Conservation (phyloP, 163 green algal species). For the Scenedesmus sp. region DNA sequence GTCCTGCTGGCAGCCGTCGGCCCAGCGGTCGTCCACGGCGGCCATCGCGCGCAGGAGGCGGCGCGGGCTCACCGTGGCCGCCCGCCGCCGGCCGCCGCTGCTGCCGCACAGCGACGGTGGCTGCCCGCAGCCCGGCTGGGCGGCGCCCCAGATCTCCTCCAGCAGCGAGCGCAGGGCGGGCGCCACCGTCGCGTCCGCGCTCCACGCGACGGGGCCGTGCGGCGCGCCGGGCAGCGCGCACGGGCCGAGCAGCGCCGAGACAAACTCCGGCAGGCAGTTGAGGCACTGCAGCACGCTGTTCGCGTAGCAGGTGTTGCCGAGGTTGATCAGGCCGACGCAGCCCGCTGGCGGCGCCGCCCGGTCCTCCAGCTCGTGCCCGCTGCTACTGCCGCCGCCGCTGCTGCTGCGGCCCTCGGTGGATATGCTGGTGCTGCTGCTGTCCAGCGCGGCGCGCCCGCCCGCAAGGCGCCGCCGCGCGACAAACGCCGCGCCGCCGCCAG, state of each 20-base stretch:
- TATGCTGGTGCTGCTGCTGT: slow-evolving; percentile 16
- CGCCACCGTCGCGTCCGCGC: slow-evolving; percentile 1
- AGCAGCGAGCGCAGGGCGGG: slow-evolving; percentile 29
- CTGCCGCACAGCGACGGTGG: too few species aligned
- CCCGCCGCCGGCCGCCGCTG: slow-evolving; percentile 1
- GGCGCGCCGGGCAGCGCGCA: neutral
- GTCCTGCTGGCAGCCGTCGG: slow-evolving; percentile 74
- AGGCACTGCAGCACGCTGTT: slow-evolving; percentile 90
- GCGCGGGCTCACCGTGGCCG: neutral
- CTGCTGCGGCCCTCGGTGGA: slow-evolving; percentile 18
- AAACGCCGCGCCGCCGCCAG: neutral
- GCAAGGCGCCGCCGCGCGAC: neutral
- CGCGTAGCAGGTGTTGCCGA: slow-evolving; percentile 95
- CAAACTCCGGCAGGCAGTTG: slow-evolving; percentile 78
- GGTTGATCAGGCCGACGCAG: slow-evolving; percentile 81
- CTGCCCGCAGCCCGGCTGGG: too few species aligned
- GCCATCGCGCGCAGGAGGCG: slow-evolving; percentile 20
- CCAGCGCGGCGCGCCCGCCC: neutral
- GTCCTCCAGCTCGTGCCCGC: slow-evolving; percentile 15
- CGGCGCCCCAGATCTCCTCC: slow-evolving; percentile 8
- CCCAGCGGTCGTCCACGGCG: slow-evolving; percentile 61
- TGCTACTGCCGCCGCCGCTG: slow-evolving; percentile 28
- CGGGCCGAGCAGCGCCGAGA: slow-evolving; percentile 23
- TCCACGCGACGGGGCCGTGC: neutral
- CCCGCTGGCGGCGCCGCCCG: slow-evolving; percentile 39